Conservation (phyloP, 768 basidiomycete species). For the Rhizopogon roseolus region DNA sequence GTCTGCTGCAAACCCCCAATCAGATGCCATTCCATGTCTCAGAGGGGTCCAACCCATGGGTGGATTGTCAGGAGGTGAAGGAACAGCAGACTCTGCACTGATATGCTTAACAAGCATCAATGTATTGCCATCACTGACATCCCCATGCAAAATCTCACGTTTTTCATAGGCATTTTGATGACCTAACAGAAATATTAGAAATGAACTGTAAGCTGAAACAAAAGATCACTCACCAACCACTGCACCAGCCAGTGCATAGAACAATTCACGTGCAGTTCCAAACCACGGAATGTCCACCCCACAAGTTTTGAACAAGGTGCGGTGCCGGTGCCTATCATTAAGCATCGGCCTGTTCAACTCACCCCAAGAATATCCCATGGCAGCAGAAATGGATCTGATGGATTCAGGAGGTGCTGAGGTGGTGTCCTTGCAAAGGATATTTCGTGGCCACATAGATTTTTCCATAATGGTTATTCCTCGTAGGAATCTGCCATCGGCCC, state of each 20-base stretch:
- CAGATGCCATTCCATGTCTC: not conserved
- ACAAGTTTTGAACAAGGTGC: not conserved
- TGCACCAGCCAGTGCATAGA: not conserved
- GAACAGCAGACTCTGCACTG: not conserved
- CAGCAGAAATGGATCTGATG: not conserved
- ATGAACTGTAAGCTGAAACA: not conserved
- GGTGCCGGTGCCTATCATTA: not conserved
- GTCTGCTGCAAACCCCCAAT: not conserved
- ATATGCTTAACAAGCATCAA: not conserved
- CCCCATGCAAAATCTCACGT: not conserved
- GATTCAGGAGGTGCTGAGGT: not conserved
- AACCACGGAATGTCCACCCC: not conserved
- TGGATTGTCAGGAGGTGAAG: not conserved
- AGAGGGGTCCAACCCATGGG: not conserved
- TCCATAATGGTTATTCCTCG: not conserved
- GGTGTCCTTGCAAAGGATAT: not conserved
- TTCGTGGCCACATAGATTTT: not conserved
- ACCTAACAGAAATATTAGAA: not conserved
- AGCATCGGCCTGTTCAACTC: not conserved
- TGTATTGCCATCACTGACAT: not conserved
- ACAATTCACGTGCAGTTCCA: not conserved
- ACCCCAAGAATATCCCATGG: not conserved
- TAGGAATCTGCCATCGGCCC: not conserved
- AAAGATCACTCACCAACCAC: not conserved
- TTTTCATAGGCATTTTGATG: not conserved